Conservation (phyloP, 257 asterid species). For the Nicotiana obtusifolia region DNA sequence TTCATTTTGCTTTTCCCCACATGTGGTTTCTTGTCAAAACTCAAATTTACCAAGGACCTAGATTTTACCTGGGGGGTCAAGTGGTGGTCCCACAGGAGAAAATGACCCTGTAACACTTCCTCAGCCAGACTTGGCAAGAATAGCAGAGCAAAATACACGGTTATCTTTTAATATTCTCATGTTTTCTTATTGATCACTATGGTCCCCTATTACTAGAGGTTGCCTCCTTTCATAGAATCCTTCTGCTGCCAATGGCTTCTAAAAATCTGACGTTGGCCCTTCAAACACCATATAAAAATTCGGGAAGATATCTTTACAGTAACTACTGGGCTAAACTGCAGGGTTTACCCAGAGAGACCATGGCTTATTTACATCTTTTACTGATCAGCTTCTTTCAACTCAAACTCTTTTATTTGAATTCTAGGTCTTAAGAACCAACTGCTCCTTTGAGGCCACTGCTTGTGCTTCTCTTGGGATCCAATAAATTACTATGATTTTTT, state of each 20-base stretch:
- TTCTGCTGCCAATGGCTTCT: not conserved
- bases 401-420: not conserved
- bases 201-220: not conserved
- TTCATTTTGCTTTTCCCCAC: not conserved
- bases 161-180: not conserved
- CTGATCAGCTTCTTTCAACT: not conserved
- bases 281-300: not conserved
- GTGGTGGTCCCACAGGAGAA: conserved; percentile 1
- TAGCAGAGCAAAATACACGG: not conserved
- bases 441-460: conserved; percentile 3
- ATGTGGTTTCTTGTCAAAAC: not conserved
- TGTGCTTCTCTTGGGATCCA: not conserved
- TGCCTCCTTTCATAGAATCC: not conserved
- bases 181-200: not conserved
- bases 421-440: not conserved
- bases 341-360: not conserved
- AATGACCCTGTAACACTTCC: not conserved
- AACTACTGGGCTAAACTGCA: not conserved
- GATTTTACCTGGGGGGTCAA: not conserved
- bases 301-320: not conserved
- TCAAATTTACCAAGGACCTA: not conserved
- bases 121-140: not conserved
- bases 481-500: not conserved
- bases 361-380: not conserved
- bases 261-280: not conserved